Evolutionary conservation across 106 monocot species (phyloP).

Genomic region (Posidonia australis): DNA sequence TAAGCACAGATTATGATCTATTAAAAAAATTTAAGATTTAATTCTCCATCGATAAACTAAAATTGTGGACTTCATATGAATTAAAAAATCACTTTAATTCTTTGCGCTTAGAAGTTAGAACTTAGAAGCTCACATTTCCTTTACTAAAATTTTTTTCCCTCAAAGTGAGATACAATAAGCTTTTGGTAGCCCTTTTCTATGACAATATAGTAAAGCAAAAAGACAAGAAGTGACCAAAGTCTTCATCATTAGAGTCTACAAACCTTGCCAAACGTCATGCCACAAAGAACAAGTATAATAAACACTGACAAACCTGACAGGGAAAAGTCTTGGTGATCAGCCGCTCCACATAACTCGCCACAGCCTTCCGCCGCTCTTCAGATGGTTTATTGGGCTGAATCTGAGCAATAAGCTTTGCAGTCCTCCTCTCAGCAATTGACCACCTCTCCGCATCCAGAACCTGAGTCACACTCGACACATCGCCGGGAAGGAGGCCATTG

Average conservation of each 20-base stretch:
- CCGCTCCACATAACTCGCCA: conserved; percentile 53
- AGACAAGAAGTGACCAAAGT: not conserved
- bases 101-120: not conserved
- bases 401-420: conserved; percentile 41
- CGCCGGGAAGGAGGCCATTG: conserved; percentile 53
- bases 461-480: conserved; percentile 22
- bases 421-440: conserved; percentile 50
- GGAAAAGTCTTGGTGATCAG: conserved; percentile 60
- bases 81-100: not conserved
- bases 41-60: too few species aligned
- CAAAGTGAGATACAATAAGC: not conserved
- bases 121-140: not conserved
- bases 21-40: too few species aligned
- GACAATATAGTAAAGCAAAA: too few species aligned
- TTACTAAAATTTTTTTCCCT: not conserved
- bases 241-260: not conserved
- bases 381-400: conserved; percentile 71
- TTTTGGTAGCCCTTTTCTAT: too few species aligned
- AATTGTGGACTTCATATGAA: not conserved
- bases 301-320: conserved; percentile 41
- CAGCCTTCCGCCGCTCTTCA: conserved; percentile 62
- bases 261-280: not conserved
- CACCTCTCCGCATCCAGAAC: conserved; percentile 53
- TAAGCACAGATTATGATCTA: too few species aligned
- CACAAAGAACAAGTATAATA: not conserved